These are phyloP conservation scores for Gardenia jasminoides DNA, from an alignment of 257 asterid genomes.

Conservation along the genomic window DNA sequence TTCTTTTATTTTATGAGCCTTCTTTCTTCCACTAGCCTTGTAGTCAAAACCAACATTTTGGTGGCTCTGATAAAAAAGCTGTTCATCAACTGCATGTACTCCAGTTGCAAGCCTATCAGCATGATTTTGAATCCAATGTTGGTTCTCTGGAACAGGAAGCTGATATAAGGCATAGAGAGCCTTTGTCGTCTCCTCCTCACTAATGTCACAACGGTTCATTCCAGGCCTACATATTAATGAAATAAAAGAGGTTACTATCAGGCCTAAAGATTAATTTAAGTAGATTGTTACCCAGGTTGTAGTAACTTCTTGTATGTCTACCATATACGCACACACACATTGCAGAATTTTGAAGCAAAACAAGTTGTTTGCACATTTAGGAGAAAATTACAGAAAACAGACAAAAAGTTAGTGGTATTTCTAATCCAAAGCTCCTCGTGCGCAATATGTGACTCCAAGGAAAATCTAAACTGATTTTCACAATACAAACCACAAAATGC, in stretches of 20 bases:
- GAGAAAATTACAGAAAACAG: not conserved
- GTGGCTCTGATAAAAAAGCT: constrained; percentile 21
- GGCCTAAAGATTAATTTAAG: constrained; percentile 53
- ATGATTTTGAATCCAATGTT: constrained; percentile 35
- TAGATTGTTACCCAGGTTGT: not conserved
- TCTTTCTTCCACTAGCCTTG: constrained; percentile 37
- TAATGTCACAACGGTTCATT: constrained; percentile 69
- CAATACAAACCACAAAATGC: constrained; percentile 5
- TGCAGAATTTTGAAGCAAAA: not conserved
- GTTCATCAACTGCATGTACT: constrained; percentile 37
- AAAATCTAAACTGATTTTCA: not conserved
- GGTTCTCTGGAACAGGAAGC: constrained; percentile 49
- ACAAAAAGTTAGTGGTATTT: not conserved
- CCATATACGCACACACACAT: not conserved
- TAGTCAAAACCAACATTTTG: constrained; percentile 29
- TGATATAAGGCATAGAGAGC: constrained; percentile 52
- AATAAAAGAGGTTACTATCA: constrained; percentile 53
- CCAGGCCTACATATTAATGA: constrained; percentile 68
- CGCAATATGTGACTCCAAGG: not conserved
- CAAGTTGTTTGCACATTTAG: not conserved
- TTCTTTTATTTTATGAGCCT: constrained; percentile 54
- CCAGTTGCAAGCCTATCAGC: constrained; percentile 39
- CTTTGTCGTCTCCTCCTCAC: constrained; percentile 68
- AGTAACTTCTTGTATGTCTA: not conserved
- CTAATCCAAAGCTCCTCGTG: not conserved